phyloP scores from a whole-genome alignment of 2,329 filamentous ascomycete genomes.

The Epichloe sp. region DNA sequence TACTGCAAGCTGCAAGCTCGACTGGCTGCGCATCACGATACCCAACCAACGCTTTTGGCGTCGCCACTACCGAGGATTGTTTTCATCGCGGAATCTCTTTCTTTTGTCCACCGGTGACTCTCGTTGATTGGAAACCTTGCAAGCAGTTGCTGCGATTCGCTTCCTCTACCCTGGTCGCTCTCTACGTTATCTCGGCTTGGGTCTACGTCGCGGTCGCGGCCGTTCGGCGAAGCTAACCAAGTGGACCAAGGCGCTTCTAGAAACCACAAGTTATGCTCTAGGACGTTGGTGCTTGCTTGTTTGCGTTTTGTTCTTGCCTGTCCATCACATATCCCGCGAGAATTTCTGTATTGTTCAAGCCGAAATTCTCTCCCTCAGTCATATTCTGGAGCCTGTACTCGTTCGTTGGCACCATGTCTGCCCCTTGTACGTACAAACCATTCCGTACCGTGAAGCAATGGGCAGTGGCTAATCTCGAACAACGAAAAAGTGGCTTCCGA shows the following conservation, averaged over 20 bases:
- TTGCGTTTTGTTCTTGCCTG: neutral
- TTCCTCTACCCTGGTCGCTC: neutral
- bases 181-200: neutral
- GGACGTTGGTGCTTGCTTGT: neutral
- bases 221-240: neutral
- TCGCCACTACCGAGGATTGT: neutral
- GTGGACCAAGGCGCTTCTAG: neutral
- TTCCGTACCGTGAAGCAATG: neutral
- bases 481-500: constrained; percentile 30
- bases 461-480: neutral
- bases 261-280: constrained; percentile 9
- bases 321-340: neutral
- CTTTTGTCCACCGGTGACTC: neutral
- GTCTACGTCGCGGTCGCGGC: neutral
- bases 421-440: constrained; percentile 10
- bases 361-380: neutral
- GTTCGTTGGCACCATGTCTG: constrained; percentile 10
- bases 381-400: neutral
- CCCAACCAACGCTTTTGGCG: neutral
- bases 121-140: neutral
- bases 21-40: constrained; percentile 2
- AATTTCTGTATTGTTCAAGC: neutral
- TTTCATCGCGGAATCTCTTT: neutral
- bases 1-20: neutral
- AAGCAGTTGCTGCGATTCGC: neutral